Evolutionary conservation across 768 basidiomycete genomes (phyloP), one percentile per base, ranked within the genome.

Genomic region (Kwoniella dendrophila): DNA sequence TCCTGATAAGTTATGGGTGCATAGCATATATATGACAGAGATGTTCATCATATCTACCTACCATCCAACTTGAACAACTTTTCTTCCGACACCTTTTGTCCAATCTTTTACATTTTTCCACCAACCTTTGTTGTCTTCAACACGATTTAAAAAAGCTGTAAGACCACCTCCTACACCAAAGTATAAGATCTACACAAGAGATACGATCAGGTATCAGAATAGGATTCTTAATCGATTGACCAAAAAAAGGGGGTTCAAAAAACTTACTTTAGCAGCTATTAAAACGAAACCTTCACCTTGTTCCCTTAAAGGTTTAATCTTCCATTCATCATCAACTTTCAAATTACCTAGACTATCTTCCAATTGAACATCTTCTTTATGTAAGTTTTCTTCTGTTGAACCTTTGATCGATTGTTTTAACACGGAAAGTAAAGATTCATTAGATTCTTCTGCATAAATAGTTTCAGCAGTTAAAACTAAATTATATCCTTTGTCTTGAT

Each of bases 81-180:
- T 85, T 74, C 92, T 83, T 18, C 86, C 87, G 8, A 95, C 89
- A 0, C 92, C 92, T 1, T 76, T 79, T 30, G 80, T 83, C 64
- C 79, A 82, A 71, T 90, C 87, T 84, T 86, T 87, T 0, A 92
- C 84, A 2, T 81, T 84, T 67, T 84, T 82, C 0, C 86, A 84
- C 29, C 63, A 77, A 0, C 85, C 87, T 4, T 73, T 78, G 18
- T 73, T 67, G 29, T 72, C 78, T 62, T 83, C 79, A 2, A 92
- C 84, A 5, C 82, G 83, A 27, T 79, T 73, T n/a, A 85, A 76
- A 68, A 95, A 95, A 62, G 87, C 89, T 12, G 84, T 78, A 27
- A 94, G 81, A 6, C 93, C 90, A 0, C 95, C 94, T 0, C 93
- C 94, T 3, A 97, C 92, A 6, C 95, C 95, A 76, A 98, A 97